phyloP scores from a whole-genome alignment of 345 rosid genomes.

The Gossypium anomalum region DNA sequence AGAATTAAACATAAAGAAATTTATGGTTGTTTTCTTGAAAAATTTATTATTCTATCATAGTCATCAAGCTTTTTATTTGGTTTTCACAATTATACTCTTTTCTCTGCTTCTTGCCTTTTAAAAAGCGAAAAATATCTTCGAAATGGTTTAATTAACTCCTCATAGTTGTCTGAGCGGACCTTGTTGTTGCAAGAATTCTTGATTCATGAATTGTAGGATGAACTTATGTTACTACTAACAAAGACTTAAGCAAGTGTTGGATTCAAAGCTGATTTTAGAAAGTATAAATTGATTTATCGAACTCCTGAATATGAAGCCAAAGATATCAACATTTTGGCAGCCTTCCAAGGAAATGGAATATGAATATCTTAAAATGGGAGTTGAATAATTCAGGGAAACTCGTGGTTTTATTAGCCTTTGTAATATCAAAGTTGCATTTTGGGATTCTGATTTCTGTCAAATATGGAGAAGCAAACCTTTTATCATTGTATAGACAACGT shows the following conservation, averaged over 20 bases:
- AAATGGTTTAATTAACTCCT: neutral
- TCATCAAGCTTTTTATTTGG: neutral
- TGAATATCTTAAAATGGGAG: neutral
- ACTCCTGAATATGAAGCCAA: neutral
- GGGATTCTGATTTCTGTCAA: neutral
- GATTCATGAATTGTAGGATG: neutral
- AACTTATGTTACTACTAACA: neutral
- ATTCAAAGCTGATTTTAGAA: neutral
- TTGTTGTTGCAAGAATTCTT: neutral
- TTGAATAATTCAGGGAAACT: neutral
- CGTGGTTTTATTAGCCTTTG: neutral
- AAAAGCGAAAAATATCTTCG: neutral
- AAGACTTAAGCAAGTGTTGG: neutral
- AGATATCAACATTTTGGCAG: neutral
- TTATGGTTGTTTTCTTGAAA: neutral
- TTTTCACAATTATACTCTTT: neutral
- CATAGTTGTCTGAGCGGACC: neutral
- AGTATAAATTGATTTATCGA: neutral
- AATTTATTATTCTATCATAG: neutral
- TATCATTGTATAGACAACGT: neutral
- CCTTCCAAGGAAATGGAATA: neutral
- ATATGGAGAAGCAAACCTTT: slow-evolving; percentile 4
- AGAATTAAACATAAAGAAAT: neutral
- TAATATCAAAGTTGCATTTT: neutral
- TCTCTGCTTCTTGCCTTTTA: neutral